Percentiles rank a stretch among this genome's conserved stretches.
Conservation (phyloP, 306 rosid genomes). For the Sindora glabra region DNA sequence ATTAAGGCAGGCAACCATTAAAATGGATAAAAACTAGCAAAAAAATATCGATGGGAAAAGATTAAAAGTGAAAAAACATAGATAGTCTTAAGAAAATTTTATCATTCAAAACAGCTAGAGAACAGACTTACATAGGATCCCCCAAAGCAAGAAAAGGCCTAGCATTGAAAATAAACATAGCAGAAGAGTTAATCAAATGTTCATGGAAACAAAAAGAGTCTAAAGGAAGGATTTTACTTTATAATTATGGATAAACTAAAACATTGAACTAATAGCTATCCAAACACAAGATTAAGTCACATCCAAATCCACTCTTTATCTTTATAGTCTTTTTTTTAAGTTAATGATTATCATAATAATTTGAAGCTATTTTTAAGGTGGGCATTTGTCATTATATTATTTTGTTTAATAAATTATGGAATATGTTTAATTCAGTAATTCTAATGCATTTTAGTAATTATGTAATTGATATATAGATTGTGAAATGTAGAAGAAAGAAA, state of each 20-base stretch:
- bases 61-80: neutral
- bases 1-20: neutral
- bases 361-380: too few species aligned
- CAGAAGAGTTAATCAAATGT: neutral
- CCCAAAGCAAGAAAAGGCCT: conserved; percentile 54
- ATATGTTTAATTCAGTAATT: too few species aligned
- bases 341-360: too few species aligned
- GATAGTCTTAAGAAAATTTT: neutral
- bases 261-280: neutral
- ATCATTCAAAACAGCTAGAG: neutral
- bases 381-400: too few species aligned
- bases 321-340: too few species aligned
- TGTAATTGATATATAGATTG: too few species aligned
- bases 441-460: too few species aligned
- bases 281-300: too few species aligned
- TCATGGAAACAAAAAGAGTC: neutral
- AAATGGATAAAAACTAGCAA: neutral
- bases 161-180: neutral
- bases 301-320: too few species aligned
- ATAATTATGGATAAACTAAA: neutral
- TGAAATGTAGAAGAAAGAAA: too few species aligned
- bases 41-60: neutral
- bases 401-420: too few species aligned
- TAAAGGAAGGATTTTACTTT: neutral
- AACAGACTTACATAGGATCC: conserved; percentile 54